These are phyloP conservation scores for Ganoderma lucidum DNA, from an alignment of 1,284 basidiomycete genomes.

Conservation along the genomic window DNA sequence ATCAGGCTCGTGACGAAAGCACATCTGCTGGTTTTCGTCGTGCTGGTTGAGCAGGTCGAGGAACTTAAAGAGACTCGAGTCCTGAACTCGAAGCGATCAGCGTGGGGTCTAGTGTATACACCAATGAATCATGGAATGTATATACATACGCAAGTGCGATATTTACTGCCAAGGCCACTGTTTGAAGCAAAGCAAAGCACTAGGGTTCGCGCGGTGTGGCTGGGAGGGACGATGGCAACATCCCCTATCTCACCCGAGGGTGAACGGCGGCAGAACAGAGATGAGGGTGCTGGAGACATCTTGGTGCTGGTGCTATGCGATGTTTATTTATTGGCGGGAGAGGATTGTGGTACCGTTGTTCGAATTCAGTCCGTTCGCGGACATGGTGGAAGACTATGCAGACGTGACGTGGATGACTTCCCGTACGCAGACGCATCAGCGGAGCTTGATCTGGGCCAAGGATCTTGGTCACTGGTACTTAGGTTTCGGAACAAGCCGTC, in stretches of 20 bases:
- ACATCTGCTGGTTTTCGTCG: conserved; percentile 50
- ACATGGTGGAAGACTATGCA: too few relatives aligned
- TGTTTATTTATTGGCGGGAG: neutral
- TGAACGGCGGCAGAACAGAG: conserved; percentile 4
- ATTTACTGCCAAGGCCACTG: conserved; percentile 65
- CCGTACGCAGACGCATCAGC: too few relatives aligned
- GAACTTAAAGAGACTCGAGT: conserved; percentile 68
- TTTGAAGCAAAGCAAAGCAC: conserved; percentile 49
- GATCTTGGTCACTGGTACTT: too few relatives aligned
- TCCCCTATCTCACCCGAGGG: conserved; percentile 28
- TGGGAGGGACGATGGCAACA: conserved; percentile 38
- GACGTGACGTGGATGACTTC: too few relatives aligned
- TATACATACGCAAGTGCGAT: conserved; percentile 49
- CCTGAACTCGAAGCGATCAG: conserved; percentile 41
- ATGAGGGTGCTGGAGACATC: neutral
- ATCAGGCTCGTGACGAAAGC: neutral
- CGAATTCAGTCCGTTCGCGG: too few relatives aligned
- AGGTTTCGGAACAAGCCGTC: too few relatives aligned
- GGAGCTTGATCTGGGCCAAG: too few relatives aligned
- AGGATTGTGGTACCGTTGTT: neutral
- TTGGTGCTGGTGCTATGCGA: neutral
- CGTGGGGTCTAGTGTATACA: neutral
- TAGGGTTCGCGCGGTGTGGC: conserved; percentile 40
- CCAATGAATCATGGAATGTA: conserved; percentile 37
- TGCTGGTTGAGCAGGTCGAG: conserved; percentile 63